These are phyloP conservation scores for Chondrus crispus DNA, from an alignment of 23 red algal genomes.

Conservation along the genomic window DNA sequence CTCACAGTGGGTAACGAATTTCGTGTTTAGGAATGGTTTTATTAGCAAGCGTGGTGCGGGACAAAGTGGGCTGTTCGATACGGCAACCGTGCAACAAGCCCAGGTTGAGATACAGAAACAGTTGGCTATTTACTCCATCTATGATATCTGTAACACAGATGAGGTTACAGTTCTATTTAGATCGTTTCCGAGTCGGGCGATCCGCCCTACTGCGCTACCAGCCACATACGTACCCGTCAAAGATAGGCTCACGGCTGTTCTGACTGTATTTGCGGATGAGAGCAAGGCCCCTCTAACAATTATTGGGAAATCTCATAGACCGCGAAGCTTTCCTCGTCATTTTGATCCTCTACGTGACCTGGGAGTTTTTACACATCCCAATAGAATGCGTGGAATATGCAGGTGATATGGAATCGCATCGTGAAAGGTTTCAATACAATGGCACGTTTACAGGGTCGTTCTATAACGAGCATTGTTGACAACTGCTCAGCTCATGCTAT, in stretches of 20 bases:
- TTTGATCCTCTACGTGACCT: neutral
- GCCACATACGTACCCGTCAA: neutral
- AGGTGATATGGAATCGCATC: neutral
- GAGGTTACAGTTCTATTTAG: neutral
- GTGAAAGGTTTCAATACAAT: neutral
- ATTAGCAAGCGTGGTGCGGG: neutral
- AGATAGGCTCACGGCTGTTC: neutral
- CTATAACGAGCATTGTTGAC: neutral
- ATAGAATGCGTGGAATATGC: neutral
- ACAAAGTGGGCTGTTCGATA: neutral
- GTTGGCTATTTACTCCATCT: neutral
- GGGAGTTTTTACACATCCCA: slow-evolving; percentile 1
- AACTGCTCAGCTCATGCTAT: neutral
- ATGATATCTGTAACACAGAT: neutral
- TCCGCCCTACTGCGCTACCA: neutral
- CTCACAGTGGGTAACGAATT: neutral
- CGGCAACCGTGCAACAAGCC: neutral
- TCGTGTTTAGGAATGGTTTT: neutral
- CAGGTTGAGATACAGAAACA: neutral
- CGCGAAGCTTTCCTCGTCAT: neutral
- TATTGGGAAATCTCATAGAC: neutral
- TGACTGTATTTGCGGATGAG: neutral
- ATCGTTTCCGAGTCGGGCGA: neutral
- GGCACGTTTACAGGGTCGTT: neutral
- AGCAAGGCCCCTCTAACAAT: neutral